These are phyloP conservation scores for Psilocybe sp. DNA, from an alignment of 768 basidiomycete genomes.

Conservation along the genomic window DNA sequence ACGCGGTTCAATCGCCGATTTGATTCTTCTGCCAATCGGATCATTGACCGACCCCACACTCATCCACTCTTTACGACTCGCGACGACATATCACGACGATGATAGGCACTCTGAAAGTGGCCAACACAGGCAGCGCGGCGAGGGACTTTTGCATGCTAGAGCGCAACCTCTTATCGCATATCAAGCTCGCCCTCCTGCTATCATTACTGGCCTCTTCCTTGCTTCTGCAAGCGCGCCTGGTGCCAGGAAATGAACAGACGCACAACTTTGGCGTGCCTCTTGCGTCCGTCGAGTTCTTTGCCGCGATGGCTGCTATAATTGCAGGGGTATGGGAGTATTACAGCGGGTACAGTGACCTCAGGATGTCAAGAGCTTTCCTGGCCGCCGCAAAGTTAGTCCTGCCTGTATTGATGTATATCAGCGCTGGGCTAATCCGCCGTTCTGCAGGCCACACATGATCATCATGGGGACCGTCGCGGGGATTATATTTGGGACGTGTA, in stretches of 20 bases:
- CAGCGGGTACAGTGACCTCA: conserved; percentile 52
- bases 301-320: conserved; percentile 50
- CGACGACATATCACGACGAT: conserved; percentile 11
- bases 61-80: background rate
- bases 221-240: conserved; percentile 58
- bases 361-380: conserved; percentile 58
- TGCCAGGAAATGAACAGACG: conserved; percentile 32
- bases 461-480: conserved; percentile 48
- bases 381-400: conserved; percentile 49
- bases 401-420: background rate
- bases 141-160: conserved; percentile 80
- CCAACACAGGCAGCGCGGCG: conserved; percentile 58
- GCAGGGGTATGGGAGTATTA: conserved; percentile 70
- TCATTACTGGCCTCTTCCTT: conserved; percentile 62
- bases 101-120: conserved; percentile 26
- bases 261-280: conserved; percentile 38
- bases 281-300: conserved; percentile 49
- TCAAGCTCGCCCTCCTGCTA: conserved; percentile 64
- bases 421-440: conserved; percentile 4
- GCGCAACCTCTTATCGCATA: conserved; percentile 67
- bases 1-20: conserved; percentile 28
- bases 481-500: conserved; percentile 49
- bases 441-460: conserved; percentile 44
- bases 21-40: background rate
- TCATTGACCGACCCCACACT: background rate